phyloP scores from a whole-genome alignment of 2,329 filamentous ascomycete species.

The Rugonectria rugulosa region DNA sequence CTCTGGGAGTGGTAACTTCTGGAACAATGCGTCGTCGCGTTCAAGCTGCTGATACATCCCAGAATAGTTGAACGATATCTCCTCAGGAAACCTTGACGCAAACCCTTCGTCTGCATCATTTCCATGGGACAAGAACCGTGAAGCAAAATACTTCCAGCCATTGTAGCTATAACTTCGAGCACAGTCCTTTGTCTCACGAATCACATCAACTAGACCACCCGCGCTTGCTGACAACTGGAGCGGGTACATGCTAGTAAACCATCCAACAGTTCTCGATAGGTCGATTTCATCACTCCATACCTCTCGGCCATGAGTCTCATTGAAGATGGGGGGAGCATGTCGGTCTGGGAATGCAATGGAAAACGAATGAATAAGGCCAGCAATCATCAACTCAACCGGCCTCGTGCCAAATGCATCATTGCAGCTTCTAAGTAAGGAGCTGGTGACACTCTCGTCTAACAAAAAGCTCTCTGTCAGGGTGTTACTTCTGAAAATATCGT shows the following conservation, averaged over 20 bases:
- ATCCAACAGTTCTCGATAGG: slow-evolving; percentile 43
- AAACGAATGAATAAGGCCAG: slow-evolving; percentile 38
- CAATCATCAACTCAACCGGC: slow-evolving; percentile 41
- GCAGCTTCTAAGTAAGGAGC: slow-evolving; percentile 15
- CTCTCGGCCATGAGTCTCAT: slow-evolving; percentile 46
- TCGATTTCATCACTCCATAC: slow-evolving; percentile 39
- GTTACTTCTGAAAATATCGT: background rate
- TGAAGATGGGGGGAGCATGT: slow-evolving; percentile 36
- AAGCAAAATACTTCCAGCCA: slow-evolving; percentile 32
- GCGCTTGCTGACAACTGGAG: slow-evolving; percentile 15
- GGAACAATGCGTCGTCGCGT: slow-evolving; percentile 9
- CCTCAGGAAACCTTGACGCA: slow-evolving; percentile 43
- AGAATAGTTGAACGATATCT: slow-evolving; percentile 36
- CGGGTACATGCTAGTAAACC: slow-evolving; percentile 46
- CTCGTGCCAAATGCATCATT: slow-evolving; percentile 38
- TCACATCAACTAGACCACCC: slow-evolving; percentile 6
- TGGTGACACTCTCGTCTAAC: slow-evolving; percentile 13
- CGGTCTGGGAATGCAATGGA: slow-evolving; percentile 35
- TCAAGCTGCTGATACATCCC: slow-evolving; percentile 34
- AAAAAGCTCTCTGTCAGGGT: slow-evolving; percentile 1
- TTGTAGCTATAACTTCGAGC: slow-evolving; percentile 23
- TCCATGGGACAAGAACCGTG: slow-evolving; percentile 14
- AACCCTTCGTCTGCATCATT: slow-evolving; percentile 37
- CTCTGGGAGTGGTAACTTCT: background rate
- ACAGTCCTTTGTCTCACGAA: slow-evolving; percentile 32